These are phyloP conservation scores for Lignosus rhinocerotis DNA, from an alignment of 1,284 basidiomycete species.

Conservation along the genomic window DNA sequence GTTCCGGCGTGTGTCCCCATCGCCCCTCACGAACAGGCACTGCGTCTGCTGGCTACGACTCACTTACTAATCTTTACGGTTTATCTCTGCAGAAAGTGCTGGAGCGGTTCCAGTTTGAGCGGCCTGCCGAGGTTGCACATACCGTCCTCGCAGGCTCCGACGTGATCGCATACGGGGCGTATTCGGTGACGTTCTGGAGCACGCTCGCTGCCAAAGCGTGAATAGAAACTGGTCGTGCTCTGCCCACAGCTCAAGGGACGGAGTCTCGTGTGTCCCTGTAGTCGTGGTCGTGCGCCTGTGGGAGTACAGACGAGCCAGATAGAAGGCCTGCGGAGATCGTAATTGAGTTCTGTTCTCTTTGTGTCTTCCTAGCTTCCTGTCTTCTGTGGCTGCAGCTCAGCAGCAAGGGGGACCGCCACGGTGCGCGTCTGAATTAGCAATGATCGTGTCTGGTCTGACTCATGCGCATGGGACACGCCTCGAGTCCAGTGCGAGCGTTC, in stretches of 20 bases:
- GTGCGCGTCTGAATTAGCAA: slow-evolving; percentile 4
- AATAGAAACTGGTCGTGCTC: neutral
- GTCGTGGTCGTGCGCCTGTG: neutral
- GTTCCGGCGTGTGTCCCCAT: neutral
- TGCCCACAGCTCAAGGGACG: neutral
- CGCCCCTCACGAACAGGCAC: slow-evolving; percentile 3
- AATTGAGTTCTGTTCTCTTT: neutral
- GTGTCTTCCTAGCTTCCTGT: neutral
- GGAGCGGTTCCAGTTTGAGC: slow-evolving; percentile 33
- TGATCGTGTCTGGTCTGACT: slow-evolving; percentile 8
- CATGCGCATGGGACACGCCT: slow-evolving; percentile 22
- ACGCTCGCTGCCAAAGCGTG: slow-evolving; percentile 11
- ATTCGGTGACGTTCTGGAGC: slow-evolving; percentile 41
- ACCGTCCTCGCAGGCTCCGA: slow-evolving; percentile 41
- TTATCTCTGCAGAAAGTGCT: slow-evolving; percentile 36
- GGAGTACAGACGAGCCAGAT: slow-evolving; percentile 7
- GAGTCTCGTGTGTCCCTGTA: neutral
- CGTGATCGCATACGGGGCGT: slow-evolving; percentile 43
- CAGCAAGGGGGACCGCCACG: neutral
- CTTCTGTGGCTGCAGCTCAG: slow-evolving; percentile 4
- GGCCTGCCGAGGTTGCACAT: slow-evolving; percentile 41
- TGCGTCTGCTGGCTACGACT: slow-evolving; percentile 6
- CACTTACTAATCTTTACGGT: slow-evolving; percentile 12
- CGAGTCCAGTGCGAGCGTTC: slow-evolving; percentile 11
- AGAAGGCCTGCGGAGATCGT: neutral